Evolutionary conservation across 179 eudicot species (phyloP), one percentile per base, ranked within the genome.

Genomic region (Beta lomatogona): DNA sequence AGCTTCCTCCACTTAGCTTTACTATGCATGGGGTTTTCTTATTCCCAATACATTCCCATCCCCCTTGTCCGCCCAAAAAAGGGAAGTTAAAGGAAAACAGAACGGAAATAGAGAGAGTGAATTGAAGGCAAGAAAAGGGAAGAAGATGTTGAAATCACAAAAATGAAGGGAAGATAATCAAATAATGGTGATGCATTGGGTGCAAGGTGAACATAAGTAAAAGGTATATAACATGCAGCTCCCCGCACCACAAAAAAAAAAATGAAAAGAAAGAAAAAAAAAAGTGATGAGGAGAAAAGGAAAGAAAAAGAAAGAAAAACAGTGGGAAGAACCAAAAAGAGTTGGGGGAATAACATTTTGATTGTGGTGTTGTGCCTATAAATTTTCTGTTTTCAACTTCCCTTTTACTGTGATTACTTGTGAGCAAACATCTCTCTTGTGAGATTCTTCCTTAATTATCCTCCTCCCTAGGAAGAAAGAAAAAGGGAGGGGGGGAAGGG

Each of bases 151-250:
- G 28, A 67, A 71, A 65, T 13, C 45, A 50, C 14, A 22, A 60
- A 19, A 44, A 81, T 14, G 57, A 55, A 71, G 31, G 19, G 41
- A 41, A 69, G 48, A 31, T 50, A 63, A 36, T 22, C 80, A 68
- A 70, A 8, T n/a, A 21, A 28, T 36, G 36, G 52, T n/a, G 59
- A 25, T 12, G 61, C 44, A 21, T 54, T 15, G 54, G 15, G 50
- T 76, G 61, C 14, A 13, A 50, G 78, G 28, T 60, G 15, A 36
- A 44, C 41, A 58, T 21, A 65, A 41, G 74, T 70, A 48, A 31
- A 66, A 50, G 46, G 76, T 48, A 50, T 46, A 65, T 74, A 60
- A 50, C 69, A 44, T 63, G 54, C 25, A 13, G 28, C 77, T 71
- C 28, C 73, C 31, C 58, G 67, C n/a, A 12, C 22, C 19, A 55